phyloP scores from a whole-genome alignment of 352 stramenopile species.

The Phytophthora macrochlamydospora region DNA sequence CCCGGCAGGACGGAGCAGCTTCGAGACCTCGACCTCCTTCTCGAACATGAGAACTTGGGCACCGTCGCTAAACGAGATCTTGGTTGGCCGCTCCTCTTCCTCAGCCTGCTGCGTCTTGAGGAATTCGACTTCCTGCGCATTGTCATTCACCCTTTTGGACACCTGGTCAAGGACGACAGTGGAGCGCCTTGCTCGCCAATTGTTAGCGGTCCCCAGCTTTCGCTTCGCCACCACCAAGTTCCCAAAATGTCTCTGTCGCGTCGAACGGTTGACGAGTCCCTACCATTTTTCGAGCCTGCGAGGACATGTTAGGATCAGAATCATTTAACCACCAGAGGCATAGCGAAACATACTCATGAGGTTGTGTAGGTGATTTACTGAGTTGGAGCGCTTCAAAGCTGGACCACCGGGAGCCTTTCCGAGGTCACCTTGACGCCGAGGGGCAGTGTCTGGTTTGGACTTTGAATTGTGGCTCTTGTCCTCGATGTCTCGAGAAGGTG shows the following conservation, averaged over 20 bases:
- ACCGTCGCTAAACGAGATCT: slow-evolving; percentile 33
- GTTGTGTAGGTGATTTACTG: slow-evolving; percentile 55
- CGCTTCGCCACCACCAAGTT: slow-evolving; percentile 34
- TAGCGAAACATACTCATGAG: slow-evolving; percentile 49
- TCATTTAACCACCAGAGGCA: background rate
- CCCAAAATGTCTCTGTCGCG: slow-evolving; percentile 44
- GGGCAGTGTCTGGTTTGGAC: background rate
- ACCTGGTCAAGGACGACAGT: slow-evolving; percentile 56
- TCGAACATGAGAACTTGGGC: slow-evolving; percentile 33
- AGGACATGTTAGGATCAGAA: slow-evolving; percentile 13
- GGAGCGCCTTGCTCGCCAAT: slow-evolving; percentile 53
- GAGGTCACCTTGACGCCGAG: background rate
- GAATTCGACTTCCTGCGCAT: slow-evolving; percentile 27
- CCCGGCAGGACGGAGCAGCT: slow-evolving; percentile 26
- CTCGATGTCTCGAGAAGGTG: background rate
- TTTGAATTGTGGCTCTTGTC: slow-evolving; percentile 12
- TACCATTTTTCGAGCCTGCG: slow-evolving; percentile 35
- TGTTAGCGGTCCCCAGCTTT: slow-evolving; percentile 43
- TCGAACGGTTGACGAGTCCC: slow-evolving; percentile 20
- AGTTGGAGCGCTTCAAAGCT: slow-evolving; percentile 55
- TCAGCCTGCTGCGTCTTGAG: slow-evolving; percentile 21
- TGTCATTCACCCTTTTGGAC: slow-evolving; percentile 38
- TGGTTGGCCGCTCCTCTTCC: slow-evolving; percentile 35
- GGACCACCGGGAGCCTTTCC: background rate
- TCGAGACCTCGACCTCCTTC: slow-evolving; percentile 45